phyloP scores from a whole-genome alignment of 495 filamentous ascomycete species.

The Neurospora intermedia region DNA sequence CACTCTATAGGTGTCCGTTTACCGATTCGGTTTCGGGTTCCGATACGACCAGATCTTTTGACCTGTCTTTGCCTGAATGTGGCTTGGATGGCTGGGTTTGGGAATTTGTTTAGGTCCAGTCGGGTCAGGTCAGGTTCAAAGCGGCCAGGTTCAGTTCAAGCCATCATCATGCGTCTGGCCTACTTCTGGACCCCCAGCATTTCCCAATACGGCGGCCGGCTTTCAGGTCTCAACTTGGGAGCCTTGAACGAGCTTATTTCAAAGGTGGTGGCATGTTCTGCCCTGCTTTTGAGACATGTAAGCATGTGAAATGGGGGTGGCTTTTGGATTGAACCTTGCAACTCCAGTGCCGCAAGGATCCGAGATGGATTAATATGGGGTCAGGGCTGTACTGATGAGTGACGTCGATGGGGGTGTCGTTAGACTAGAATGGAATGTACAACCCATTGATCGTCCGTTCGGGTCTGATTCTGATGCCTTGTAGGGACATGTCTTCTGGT shows the following conservation, averaged over 20 bases:
- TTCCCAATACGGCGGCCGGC: background rate
- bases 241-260: background rate
- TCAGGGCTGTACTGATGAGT: background rate
- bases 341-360: background rate
- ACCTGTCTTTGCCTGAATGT: background rate
- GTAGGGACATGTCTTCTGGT: background rate
- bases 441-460: background rate
- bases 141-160: background rate
- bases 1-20: background rate
- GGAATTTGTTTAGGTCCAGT: background rate
- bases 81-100: background rate
- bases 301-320: background rate
- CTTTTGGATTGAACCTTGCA: background rate
- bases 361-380: background rate
- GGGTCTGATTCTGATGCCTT: background rate
- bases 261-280: background rate
- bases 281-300: background rate
- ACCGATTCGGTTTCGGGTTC: background rate
- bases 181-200: background rate
- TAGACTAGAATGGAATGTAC: background rate
- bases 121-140: background rate
- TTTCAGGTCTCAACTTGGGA: background rate
- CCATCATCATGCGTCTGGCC: background rate
- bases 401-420: background rate
- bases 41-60: background rate